Percentiles rank a stretch among this genome's conserved stretches.
Conservation (phyloP, 2,329 filamentous ascomycete species). For the Penicillium sclerotiorum region DNA sequence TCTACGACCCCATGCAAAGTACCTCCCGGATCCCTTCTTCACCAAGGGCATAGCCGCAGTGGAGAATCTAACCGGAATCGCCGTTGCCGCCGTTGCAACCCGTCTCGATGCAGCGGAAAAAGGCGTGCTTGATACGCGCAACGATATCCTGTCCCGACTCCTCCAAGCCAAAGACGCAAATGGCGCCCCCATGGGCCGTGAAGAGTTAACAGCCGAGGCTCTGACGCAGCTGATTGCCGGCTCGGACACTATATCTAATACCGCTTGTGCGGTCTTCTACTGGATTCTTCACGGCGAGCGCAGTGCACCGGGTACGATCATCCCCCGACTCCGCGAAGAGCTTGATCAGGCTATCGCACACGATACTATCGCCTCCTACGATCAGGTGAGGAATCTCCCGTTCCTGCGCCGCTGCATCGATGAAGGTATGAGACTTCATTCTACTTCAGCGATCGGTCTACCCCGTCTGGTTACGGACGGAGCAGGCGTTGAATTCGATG, state of each 20-base stretch:
- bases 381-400: slow-evolving; percentile 29
- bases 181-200: slow-evolving; percentile 30
- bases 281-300: slow-evolving; percentile 32
- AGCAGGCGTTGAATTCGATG: slow-evolving; percentile 15
- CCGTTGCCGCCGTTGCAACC: slow-evolving; percentile 19
- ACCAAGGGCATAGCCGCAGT: slow-evolving; percentile 31
- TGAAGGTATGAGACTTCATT: slow-evolving; percentile 35
- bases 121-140: slow-evolving; percentile 17
- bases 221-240: slow-evolving; percentile 39
- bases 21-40: slow-evolving; percentile 29
- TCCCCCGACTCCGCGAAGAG: slow-evolving; percentile 19
- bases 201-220: slow-evolving; percentile 35
- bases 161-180: slow-evolving; percentile 32
- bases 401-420: slow-evolving; percentile 35
- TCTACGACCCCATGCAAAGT: slow-evolving; percentile 17
- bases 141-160: slow-evolving; percentile 36
- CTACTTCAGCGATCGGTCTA: slow-evolving; percentile 29
- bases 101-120: slow-evolving; percentile 19
- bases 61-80: slow-evolving; percentile 28
- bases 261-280: slow-evolving; percentile 26
- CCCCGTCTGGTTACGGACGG: slow-evolving; percentile 28
- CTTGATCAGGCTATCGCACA: slow-evolving; percentile 27
- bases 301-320: slow-evolving; percentile 14
- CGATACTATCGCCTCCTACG: slow-evolving; percentile 12
- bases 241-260: slow-evolving; percentile 39